Evolutionary conservation across 2,329 filamentous ascomycete genomes (phyloP).

Genomic region (Pestalotiopsis sp.): DNA sequence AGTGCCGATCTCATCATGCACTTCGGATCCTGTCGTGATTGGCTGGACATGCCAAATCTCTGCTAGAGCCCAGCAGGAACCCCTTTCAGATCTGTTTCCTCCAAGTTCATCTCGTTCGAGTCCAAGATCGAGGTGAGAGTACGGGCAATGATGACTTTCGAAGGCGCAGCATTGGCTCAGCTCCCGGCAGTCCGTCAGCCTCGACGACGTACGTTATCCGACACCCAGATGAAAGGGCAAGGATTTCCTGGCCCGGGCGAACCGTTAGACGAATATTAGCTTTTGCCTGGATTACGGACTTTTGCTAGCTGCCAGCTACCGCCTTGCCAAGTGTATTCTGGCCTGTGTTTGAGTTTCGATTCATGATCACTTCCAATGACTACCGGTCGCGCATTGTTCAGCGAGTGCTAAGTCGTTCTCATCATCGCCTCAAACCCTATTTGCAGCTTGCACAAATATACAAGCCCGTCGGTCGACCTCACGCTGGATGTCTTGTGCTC

Average conservation of each 20-base stretch:
- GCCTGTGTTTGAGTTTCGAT: neutral
- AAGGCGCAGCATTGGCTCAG: neutral
- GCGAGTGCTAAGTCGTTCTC: too few relatives aligned
- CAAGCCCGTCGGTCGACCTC: too few relatives aligned
- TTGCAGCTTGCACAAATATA: too few relatives aligned
- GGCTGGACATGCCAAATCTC: neutral
- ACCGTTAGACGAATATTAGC: neutral
- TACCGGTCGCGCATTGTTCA: too few relatives aligned
- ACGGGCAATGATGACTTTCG: neutral
- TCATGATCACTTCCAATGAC: too few relatives aligned
- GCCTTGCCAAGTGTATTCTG: neutral
- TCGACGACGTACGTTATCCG: neutral
- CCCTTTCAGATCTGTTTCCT: neutral
- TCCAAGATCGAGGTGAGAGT: neutral
- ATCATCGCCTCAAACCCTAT: too few relatives aligned
- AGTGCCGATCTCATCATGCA: neutral
- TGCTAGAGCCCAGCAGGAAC: neutral
- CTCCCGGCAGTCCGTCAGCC: neutral
- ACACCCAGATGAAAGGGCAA: neutral
- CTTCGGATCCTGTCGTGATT: neutral
- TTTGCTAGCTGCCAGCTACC: neutral
- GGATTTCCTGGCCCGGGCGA: neutral
- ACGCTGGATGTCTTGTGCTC: too few relatives aligned
- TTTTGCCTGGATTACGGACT: neutral
- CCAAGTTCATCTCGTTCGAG: neutral